Evolutionary conservation across 306 rosid species (phyloP).

Genomic region (Trichosanthes cucumerina): DNA sequence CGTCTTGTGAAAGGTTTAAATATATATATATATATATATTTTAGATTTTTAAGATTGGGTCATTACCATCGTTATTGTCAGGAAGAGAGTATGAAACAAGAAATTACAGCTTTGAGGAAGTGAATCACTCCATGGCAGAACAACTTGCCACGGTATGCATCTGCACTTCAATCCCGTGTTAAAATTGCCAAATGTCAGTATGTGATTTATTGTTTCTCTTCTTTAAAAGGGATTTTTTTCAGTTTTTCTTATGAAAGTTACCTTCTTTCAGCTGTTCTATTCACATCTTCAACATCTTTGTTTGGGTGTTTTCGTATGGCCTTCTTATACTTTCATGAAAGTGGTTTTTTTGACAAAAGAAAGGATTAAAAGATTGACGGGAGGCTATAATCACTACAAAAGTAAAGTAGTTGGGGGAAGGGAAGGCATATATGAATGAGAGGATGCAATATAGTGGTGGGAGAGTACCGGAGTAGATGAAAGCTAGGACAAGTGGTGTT

Average conservation of each 20-base stretch:
- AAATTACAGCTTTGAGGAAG: constrained; percentile 93
- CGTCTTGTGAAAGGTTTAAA: background rate
- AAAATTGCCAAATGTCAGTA: background rate
- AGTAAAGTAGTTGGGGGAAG: background rate
- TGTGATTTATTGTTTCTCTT: background rate
- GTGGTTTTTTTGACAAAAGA: background rate
- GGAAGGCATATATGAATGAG: background rate
- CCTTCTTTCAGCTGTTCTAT: background rate
- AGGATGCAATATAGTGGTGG: background rate
- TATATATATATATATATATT: accelerated
- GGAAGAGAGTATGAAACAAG: constrained; percentile 97
- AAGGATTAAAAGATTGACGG: background rate
- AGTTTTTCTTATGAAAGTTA: background rate
- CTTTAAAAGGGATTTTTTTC: background rate
- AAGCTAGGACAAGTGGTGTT: background rate
- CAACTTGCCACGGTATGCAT: constrained; percentile 61
- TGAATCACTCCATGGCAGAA: constrained; percentile 82
- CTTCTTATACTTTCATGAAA: background rate
- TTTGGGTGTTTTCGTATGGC: background rate
- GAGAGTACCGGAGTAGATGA: background rate
- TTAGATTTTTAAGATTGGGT: background rate
- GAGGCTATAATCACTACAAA: background rate
- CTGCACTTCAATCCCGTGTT: constrained; percentile 4
- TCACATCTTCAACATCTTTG: background rate
- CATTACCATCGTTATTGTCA: constrained; percentile 22